Conservation (phyloP, 2,329 filamentous ascomycete genomes). For the Westerdykella ornata region DNA sequence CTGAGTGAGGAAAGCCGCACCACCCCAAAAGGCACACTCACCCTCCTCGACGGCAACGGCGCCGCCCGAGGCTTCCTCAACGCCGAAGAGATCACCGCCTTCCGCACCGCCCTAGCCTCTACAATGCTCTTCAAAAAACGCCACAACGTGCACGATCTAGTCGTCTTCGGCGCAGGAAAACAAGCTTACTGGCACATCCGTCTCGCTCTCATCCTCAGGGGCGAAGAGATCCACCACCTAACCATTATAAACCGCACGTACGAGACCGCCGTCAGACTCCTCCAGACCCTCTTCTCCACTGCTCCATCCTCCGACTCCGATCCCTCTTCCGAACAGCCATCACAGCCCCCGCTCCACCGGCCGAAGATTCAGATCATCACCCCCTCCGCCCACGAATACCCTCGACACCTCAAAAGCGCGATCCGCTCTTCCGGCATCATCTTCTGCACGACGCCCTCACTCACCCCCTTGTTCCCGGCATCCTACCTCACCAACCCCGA, state of each 20-base stretch:
- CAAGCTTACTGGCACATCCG: constrained; percentile 95
- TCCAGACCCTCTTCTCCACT: constrained; percentile 44
- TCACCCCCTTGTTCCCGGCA: constrained; percentile 66
- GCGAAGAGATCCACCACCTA: constrained; percentile 64
- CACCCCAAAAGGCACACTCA: constrained; percentile 53
- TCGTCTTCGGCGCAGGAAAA: constrained; percentile 79
- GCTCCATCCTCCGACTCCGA: neutral
- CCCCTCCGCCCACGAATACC: constrained; percentile 62
- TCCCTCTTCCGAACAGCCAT: constrained; percentile 6
- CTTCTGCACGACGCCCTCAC: constrained; percentile 80
- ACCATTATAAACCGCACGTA: constrained; percentile 77
- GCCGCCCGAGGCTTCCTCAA: constrained; percentile 58
- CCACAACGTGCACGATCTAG: constrained; percentile 63
- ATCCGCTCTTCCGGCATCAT: constrained; percentile 70
- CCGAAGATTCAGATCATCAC: constrained; percentile 63
- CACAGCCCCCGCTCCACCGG: constrained; percentile 12
- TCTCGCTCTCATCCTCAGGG: constrained; percentile 67
- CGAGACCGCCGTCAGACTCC: constrained; percentile 48
- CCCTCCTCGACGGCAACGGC: constrained; percentile 52
- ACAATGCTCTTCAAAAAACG: constrained; percentile 59
- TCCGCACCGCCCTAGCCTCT: constrained; percentile 59
- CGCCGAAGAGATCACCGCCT: constrained; percentile 62
- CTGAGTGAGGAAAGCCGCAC: constrained; percentile 28
- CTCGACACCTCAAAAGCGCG: constrained; percentile 61
- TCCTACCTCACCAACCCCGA: constrained; percentile 65